Percentiles rank a stretch among this genome's conserved stretches.
These are phyloP conservation scores for Camelina hispida DNA, from an alignment of 345 rosid genomes.

Conservation along the genomic window DNA sequence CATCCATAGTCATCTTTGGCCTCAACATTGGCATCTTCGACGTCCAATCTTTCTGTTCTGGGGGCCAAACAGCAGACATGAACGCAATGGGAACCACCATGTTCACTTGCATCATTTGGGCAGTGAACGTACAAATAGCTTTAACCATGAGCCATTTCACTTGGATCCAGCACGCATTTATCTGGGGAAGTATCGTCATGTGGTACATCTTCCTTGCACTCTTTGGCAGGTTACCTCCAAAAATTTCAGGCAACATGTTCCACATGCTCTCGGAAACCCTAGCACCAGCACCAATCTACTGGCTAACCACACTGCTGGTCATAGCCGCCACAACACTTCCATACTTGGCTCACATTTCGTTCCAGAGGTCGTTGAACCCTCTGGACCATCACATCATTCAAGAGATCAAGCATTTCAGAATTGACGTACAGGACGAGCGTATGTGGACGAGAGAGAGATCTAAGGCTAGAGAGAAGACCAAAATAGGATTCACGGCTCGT, in stretches of 20 bases:
- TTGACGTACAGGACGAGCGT: constrained; percentile 53
- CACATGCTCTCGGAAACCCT: constrained; percentile 55
- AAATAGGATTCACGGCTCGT: constrained; percentile 69
- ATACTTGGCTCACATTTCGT: constrained; percentile 51
- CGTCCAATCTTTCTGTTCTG: constrained; percentile 46
- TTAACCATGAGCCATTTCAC: constrained; percentile 74
- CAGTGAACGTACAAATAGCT: constrained; percentile 74
- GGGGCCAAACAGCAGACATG: constrained; percentile 59
- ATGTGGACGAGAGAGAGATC: constrained; percentile 68
- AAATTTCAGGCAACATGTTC: constrained; percentile 47
- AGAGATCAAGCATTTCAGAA: constrained; percentile 64
- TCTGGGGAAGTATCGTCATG: constrained; percentile 71
- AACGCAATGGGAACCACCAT: constrained; percentile 56
- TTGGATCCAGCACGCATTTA: constrained; percentile 72
- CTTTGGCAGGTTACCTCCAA: constrained; percentile 56
- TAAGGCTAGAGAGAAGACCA: constrained; percentile 54
- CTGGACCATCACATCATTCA: constrained; percentile 78
- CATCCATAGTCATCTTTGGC: constrained; percentile 62
- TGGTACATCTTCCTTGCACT: constrained; percentile 73
- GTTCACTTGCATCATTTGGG: constrained; percentile 68
- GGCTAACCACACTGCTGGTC: constrained; percentile 54
- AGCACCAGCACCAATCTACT: constrained; percentile 63
- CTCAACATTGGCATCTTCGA: constrained; percentile 52
- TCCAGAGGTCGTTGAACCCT: constrained; percentile 57
- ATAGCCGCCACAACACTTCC: constrained; percentile 56